Conservation (phyloP, 1,139 yeast species). For the Hemisphaericaspora subhashii region DNA sequence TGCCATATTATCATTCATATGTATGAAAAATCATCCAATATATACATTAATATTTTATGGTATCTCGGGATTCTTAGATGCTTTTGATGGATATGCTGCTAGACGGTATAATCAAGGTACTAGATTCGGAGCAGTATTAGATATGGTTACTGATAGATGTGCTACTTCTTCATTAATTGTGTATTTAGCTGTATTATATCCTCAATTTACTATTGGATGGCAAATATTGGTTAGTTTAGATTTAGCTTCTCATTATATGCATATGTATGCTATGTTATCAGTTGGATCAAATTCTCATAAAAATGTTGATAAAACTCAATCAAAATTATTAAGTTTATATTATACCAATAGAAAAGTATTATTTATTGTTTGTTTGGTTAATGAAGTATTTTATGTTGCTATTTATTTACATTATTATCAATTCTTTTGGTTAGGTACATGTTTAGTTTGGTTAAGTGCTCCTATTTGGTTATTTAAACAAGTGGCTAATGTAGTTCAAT, state of each 20-base stretch:
- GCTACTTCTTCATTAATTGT: conserved; percentile 91
- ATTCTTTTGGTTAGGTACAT: conserved; percentile 66
- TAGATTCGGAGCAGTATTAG: conserved; percentile 91
- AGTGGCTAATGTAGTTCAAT: conserved; percentile 83
- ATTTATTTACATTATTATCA: conserved; percentile 73
- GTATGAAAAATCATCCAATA: conserved; percentile 83
- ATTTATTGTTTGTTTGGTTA: conserved; percentile 86
- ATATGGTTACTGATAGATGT: conserved; percentile 98
- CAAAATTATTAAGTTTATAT: conserved; percentile 75
- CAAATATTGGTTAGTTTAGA: conserved; percentile 86
- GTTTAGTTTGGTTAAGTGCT: conserved; percentile 61
- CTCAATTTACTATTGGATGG: conserved; percentile 64
- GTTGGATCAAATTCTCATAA: conserved; percentile 84
- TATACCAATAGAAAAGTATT: conserved; percentile 83
- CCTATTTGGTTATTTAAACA: conserved; percentile 95
- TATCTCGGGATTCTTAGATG: conserved; percentile 88
- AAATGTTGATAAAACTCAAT: conserved; percentile 69
- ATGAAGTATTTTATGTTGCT: conserved; percentile 91
- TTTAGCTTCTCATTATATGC: conserved; percentile 95
- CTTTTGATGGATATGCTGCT: conserved; percentile 96
- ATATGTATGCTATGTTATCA: conserved; percentile 92
- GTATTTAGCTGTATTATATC: conserved; percentile 79
- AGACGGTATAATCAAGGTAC: conserved; percentile 87
- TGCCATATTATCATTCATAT: conserved; percentile 73
- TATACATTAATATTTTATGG: conserved; percentile 78